Evolutionary conservation across 2,329 filamentous ascomycete species (phyloP), one percentile per base, ranked within the genome.

Genomic region (Fusarium sacchari): DNA sequence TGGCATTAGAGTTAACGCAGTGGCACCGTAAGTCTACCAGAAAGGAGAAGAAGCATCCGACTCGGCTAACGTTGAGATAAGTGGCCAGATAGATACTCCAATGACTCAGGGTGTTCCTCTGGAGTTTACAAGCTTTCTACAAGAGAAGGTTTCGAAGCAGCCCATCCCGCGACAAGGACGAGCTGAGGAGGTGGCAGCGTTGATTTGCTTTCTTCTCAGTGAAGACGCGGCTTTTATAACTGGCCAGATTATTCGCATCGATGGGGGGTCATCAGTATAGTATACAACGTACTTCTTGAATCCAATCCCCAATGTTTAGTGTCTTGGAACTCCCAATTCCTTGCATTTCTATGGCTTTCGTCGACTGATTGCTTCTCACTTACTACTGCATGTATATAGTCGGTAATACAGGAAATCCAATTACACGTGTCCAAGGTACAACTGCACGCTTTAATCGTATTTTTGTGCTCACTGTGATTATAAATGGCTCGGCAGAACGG

Each of bases 191-290:
- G 77, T 80, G 7, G 79, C 79, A 1, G 60, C 50, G 4, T 52
- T 79, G 20, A 76, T 80, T 66, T 78, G 76, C 1, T 80, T 80
- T 59, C 53, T 81, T 6, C 55, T 81, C 13, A 78, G 78, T n/a
- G 75, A 77, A 12, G 78, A 79, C 15, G 65, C 78, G 0, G 76
- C 73, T 18, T 81, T 79, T 40, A 75, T 81, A 14, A 75, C 77
- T 2, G 79, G 79, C 0, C 73, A 69, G 1, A 58, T 71, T 6
- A 64, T 78, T n/a, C 73, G 72, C 24, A 60, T 80, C 7, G 77
- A 79, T 53, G 79, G 79, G 5, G 79, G 77, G 5, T 80, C 15
- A 1, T 26, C 42, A 18, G 42, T 43, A 15, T 43, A 43, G 9
- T 24, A 6, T n/a, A n/a, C n/a, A n/a, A n/a, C n/a, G n/a, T n/a